Evolutionary conservation across 2,329 filamentous ascomycete species (phyloP).

Genomic region (Allantophomopsis lycopodina): DNA sequence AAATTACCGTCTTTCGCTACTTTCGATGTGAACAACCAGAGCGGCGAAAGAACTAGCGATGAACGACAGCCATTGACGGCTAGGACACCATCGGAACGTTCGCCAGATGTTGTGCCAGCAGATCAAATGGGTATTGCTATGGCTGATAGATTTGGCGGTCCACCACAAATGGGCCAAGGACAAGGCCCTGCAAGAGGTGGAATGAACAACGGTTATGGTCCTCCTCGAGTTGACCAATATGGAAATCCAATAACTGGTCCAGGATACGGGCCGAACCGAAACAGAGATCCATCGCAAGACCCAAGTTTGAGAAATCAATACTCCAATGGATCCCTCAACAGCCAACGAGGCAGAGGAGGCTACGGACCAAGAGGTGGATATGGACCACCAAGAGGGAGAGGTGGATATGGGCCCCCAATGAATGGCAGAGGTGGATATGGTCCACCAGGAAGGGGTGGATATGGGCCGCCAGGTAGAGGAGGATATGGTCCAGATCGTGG

Average conservation of each 20-base stretch:
- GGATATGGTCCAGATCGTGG: conserved; percentile 23
- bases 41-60: conserved; percentile 47
- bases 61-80: conserved; percentile 60
- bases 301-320: conserved; percentile 29
- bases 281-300: conserved; percentile 31
- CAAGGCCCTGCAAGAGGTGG: background rate
- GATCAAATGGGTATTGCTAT: conserved; percentile 9
- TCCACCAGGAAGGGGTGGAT: conserved; percentile 36
- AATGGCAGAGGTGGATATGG: conserved; percentile 10
- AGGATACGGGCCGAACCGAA: conserved; percentile 24
- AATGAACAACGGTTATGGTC: conserved; percentile 10
- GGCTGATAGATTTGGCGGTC: conserved; percentile 3
- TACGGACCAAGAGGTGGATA: conserved; percentile 38
- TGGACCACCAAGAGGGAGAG: conserved; percentile 25
- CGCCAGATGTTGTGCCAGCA: conserved; percentile 23
- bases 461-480: conserved; percentile 26
- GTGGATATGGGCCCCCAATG: conserved; percentile 26
- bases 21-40: conserved; percentile 41
- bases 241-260: conserved; percentile 33
- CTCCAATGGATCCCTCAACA: conserved; percentile 13
- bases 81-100: conserved; percentile 44
- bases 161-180: background rate
- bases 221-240: conserved; percentile 43
- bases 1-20: conserved; percentile 43
- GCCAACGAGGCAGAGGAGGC: conserved; percentile 12